A percentile compares a stretch with the other conserved stretches of the same genome.
Conservation (phyloP, 1,139 yeast species). For the Groenewaldozyma auringiensis region DNA sequence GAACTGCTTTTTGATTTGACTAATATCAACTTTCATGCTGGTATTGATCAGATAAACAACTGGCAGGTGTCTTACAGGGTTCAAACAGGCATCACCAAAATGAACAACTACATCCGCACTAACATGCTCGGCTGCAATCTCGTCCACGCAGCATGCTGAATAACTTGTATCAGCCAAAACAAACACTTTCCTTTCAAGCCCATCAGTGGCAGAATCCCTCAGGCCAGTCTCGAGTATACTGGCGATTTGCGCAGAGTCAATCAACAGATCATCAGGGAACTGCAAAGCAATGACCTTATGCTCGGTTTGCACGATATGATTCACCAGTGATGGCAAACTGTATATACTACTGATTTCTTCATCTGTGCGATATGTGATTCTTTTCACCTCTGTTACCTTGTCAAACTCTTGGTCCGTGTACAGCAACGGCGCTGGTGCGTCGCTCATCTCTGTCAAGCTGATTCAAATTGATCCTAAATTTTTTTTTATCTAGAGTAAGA, state of each 20-base stretch:
- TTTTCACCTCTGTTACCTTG: constrained; percentile 37
- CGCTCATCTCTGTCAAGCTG: too few species aligned
- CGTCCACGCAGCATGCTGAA: constrained; percentile 93
- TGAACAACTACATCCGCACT: constrained; percentile 79
- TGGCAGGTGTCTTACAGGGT: constrained; percentile 57
- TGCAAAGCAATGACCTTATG: constrained; percentile 61
- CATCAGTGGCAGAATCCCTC: constrained; percentile 3
- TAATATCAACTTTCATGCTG: constrained; percentile 16
- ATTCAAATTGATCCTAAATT: too few species aligned
- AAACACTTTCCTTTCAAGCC: constrained; percentile 20
- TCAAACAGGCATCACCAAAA: constrained; percentile 91
- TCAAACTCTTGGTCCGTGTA: constrained; percentile 55
- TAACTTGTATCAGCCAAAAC: constrained; percentile 88
- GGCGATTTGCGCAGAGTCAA: constrained; percentile 69
- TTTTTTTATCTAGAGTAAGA: too few species aligned
- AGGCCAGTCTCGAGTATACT: constrained; percentile 38
- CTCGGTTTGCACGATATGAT: constrained; percentile 27
- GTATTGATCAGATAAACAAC: constrained; percentile 72
- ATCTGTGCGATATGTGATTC: constrained; percentile 28
- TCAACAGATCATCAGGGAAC: constrained; percentile 74
- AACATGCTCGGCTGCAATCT: constrained; percentile 94
- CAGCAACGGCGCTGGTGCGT: constrained; percentile 46
- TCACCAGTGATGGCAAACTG: constrained; percentile 21
- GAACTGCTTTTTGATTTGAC: constrained; percentile 19
- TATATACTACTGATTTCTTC: constrained; percentile 34